A percentile compares a stretch with the other conserved stretches of the same genome.
Evolutionary conservation across 768 basidiomycete genomes (phyloP).

Genomic region (Coprinopsis cinerea): DNA sequence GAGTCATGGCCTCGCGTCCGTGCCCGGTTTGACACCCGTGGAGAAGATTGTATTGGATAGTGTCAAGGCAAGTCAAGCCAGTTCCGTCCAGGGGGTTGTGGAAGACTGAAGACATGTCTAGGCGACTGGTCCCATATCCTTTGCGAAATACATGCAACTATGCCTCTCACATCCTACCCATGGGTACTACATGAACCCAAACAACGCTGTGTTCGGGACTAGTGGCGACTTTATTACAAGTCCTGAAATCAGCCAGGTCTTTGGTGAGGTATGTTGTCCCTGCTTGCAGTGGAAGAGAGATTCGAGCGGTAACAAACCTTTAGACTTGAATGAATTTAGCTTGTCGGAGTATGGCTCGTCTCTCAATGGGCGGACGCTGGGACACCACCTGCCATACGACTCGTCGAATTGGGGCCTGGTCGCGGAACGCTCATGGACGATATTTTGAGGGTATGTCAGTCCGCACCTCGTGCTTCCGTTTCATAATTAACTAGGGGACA

Average conservation of each 20-base stretch:
- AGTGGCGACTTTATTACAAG: constrained; percentile 94
- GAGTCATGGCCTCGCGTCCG: constrained; percentile 13
- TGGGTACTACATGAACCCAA: constrained; percentile 85
- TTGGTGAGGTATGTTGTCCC: constrained; percentile 73
- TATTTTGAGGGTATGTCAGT: constrained; percentile 64
- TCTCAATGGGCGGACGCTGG: constrained; percentile 65
- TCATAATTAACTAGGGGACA: background rate
- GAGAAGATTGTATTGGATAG: constrained; percentile 66
- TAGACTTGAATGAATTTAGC: constrained; percentile 38
- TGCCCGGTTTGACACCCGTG: constrained; percentile 36
- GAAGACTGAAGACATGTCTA: constrained; percentile 23
- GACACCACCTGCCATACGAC: constrained; percentile 43
- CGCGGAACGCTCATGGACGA: constrained; percentile 90
- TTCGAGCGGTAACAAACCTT: constrained; percentile 33
- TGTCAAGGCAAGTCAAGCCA: constrained; percentile 50
- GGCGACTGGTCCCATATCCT: constrained; percentile 86
- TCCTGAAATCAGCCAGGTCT: constrained; percentile 93
- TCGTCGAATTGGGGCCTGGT: constrained; percentile 93
- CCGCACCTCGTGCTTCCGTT: background rate
- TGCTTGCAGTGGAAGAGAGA: constrained; percentile 2
- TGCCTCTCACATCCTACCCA: constrained; percentile 85
- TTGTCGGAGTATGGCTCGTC: constrained; percentile 82
- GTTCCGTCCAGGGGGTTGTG: background rate
- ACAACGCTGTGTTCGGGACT: constrained; percentile 74
- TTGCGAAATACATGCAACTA: constrained; percentile 87